Base-by-base conservation (phyloP, 495 filamentous ascomycete species). In the Aspergillus campestris region DNA sequence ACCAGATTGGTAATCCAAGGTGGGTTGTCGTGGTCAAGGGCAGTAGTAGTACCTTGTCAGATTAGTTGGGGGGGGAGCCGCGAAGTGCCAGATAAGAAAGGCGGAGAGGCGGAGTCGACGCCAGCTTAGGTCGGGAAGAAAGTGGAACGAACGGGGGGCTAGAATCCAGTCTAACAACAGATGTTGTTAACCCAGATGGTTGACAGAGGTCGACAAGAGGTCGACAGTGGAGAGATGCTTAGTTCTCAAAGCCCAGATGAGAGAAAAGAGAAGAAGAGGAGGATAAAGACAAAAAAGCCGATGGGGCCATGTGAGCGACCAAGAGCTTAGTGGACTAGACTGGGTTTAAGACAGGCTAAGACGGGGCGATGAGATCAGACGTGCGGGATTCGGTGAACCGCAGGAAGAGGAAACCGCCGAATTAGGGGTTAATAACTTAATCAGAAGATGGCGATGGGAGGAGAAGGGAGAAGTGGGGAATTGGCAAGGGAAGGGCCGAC, bases 241-340 rank as follows among this genome's bases (percentile, higher is more conserved):
- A 29, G 14, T 9, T 32, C 27, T 31, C 39, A 27, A 45, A 34
- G n/a, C 27, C n/a, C 37, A 48, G 33, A 35, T 28, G 31, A 10
- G 27, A 28, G 30, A 38, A 44, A 9, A 15, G 12, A 34, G 28
- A 30, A 37, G 50, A 36, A 30, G 33, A 45, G 38, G 14, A 32
- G 40, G 38, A 35, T 27, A 45, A 31, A 31, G 41, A 44, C 31
- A 40, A 44, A 32, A 42, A 38, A 48, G 28, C 45, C 40, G 38
- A 49, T 47, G 53, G 57, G 59, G 56, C 59, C 56, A 55, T 60
- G 53, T 50, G 57, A 47, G 51, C 51, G 49, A 59, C 50, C 40
- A 49, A 24, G 35, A 38, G 40, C 33, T 46, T 24, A 24, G 18
- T 24, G 1, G 18, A 24, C 18, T 24, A 24, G 18, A 24, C 18